Conservation (phyloP, 2,329 filamentous ascomycete genomes). For the Clonostachys byssicola region DNA sequence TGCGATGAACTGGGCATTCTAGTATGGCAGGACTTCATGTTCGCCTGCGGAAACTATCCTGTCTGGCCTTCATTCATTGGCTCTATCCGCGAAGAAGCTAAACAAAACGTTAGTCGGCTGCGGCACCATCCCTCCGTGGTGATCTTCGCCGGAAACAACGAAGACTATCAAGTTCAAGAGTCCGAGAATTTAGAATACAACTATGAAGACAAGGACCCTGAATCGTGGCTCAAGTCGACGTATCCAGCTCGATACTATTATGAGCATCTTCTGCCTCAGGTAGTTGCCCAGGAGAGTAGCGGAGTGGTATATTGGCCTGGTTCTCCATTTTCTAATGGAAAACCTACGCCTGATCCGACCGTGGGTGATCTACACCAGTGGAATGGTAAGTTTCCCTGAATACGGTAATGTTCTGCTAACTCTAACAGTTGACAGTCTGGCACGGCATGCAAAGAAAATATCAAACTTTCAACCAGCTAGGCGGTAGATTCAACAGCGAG, state of each 20-base stretch:
- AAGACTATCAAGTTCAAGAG: conserved; percentile 72
- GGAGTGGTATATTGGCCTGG: conserved; percentile 68
- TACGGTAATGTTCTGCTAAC: background rate
- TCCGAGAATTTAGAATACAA: conserved; percentile 63
- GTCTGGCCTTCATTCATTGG: conserved; percentile 55
- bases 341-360: conserved; percentile 60
- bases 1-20: conserved; percentile 70
- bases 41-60: conserved; percentile 69
- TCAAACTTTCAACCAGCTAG: conserved; percentile 65
- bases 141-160: conserved; percentile 75
- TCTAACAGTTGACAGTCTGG: conserved; percentile 45
- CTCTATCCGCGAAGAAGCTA: conserved; percentile 56
- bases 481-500: conserved; percentile 74
- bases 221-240: conserved; percentile 68
- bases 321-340: conserved; percentile 63
- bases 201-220: conserved; percentile 63
- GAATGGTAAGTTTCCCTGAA: conserved; percentile 22
- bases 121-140: conserved; percentile 60
- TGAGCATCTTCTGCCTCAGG: conserved; percentile 66
- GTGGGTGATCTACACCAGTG: conserved; percentile 83
- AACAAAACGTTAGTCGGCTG: conserved; percentile 54
- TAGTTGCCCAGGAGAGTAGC: conserved; percentile 56
- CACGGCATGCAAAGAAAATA: conserved; percentile 77
- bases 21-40: conserved; percentile 79
- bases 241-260: conserved; percentile 78